These are phyloP conservation scores for Jacaranda copaia DNA, from an alignment of 257 asterid genomes.

Conservation along the genomic window DNA sequence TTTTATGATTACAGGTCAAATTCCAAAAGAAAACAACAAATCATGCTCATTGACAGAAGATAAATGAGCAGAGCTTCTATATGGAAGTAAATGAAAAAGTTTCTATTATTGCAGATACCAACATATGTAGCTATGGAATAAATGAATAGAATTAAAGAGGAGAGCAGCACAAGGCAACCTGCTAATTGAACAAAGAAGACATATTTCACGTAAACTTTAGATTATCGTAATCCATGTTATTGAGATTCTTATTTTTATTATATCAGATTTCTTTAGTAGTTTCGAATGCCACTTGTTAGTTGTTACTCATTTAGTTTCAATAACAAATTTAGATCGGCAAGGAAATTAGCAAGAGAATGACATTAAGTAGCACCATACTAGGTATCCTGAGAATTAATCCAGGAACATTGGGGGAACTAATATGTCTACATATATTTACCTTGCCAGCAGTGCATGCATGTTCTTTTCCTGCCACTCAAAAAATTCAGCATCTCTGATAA, in stretches of 20 bases:
- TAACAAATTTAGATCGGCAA: constrained; percentile 8
- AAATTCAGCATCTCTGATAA: constrained; percentile 85
- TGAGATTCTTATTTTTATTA: constrained; percentile 22
- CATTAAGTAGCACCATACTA: constrained; percentile 32
- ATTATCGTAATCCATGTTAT: constrained; percentile 4
- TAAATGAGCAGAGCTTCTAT: background rate
- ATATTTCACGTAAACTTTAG: background rate
- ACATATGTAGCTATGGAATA: constrained; percentile 12
- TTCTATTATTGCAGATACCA: constrained; percentile 10
- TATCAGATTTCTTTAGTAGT: background rate
- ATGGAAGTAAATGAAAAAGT: background rate
- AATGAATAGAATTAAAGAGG: background rate
- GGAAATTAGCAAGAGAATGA: constrained; percentile 16
- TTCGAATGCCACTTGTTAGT: constrained; percentile 6
- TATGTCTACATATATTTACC: constrained; percentile 51
- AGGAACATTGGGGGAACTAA: background rate
- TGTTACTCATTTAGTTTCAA: constrained; percentile 5
- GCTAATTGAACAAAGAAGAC: background rate
- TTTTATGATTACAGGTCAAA: constrained; percentile 31
- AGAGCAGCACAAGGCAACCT: background rate
- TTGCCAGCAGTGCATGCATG: constrained; percentile 75
- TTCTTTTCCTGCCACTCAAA: constrained; percentile 97
- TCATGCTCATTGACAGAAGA: constrained; percentile 25
- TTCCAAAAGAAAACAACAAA: constrained; percentile 18
- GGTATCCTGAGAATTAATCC: constrained; percentile 14